These are phyloP conservation scores for Dissophora globulifera DNA, from an alignment of 192 early-diverging fungal species.

Conservation along the genomic window DNA sequence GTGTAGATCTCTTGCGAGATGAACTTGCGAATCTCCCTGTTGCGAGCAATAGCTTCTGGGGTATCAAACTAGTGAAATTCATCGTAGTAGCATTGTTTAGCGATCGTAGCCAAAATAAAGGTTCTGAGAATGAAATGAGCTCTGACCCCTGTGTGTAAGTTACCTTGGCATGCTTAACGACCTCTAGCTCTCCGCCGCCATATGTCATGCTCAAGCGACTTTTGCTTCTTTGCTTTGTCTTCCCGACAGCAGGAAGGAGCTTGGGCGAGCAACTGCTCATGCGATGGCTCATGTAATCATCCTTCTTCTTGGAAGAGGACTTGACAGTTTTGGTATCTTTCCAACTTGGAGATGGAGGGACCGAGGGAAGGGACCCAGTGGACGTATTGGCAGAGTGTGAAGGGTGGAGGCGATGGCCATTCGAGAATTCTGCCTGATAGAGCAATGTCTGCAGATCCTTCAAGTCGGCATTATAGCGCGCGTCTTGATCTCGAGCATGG, in stretches of 20 bases:
- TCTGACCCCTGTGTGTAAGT: too few relatives aligned
- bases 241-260: constrained; percentile 8
- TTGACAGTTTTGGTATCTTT: constrained; percentile 16
- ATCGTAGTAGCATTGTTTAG: too few relatives aligned
- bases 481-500: constrained; percentile 34
- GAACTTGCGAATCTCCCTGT: constrained; percentile 56
- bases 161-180: constrained; percentile 51
- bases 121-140: too few relatives aligned
- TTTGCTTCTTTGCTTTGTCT: constrained; percentile 42
- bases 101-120: too few relatives aligned
- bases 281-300: constrained; percentile 54
- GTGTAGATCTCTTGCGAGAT: constrained; percentile 62
- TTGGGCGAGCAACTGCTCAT: constrained; percentile 44
- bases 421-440: constrained; percentile 2
- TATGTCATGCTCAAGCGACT: constrained; percentile 52
- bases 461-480: constrained; percentile 32
- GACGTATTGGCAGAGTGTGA: constrained; percentile 45
- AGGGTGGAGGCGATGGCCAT: not conserved
- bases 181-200: constrained; percentile 44
- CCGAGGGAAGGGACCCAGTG: constrained; percentile 17
- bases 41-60: constrained; percentile 42
- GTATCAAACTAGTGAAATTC: constrained; percentile 56
- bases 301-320: constrained; percentile 30
- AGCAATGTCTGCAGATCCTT: constrained; percentile 38
- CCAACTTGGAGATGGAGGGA: not conserved